phyloP scores from a whole-genome alignment of 2,329 filamentous ascomycete genomes.

The Epichloe typhina region DNA sequence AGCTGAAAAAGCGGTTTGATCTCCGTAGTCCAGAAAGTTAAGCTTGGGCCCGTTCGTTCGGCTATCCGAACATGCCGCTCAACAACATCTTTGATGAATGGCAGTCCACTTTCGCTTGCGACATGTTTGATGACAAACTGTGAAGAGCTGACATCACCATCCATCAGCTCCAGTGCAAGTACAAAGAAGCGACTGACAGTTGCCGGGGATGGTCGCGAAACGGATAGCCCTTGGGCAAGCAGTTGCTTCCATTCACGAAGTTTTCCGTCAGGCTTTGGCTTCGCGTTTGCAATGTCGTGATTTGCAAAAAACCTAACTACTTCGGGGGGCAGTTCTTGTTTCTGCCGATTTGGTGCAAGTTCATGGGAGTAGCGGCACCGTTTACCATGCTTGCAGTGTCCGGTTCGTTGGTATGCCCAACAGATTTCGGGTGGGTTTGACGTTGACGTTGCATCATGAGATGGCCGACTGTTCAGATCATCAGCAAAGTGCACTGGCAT shows the following conservation, averaged over 20 bases:
- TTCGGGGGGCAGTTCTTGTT: not conserved
- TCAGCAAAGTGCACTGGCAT: not conserved
- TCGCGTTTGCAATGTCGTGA: not conserved
- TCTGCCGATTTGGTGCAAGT: not conserved
- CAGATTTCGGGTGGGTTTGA: not conserved
- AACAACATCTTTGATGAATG: slow-evolving; percentile 14
- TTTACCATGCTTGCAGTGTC: slow-evolving; percentile 7
- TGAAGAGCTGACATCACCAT: slow-evolving; percentile 9
- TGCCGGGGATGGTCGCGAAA: not conserved
- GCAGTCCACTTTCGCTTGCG: slow-evolving; percentile 16
- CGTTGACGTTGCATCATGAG: not conserved
- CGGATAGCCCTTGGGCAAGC: not conserved
- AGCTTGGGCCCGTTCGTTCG: not conserved
- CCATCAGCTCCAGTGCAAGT: slow-evolving; percentile 11
- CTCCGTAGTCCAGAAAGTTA: slow-evolving; percentile 13
- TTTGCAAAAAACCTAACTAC: not conserved
- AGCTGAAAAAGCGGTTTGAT: slow-evolving; percentile 22
- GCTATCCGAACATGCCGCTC: slow-evolving; percentile 12
- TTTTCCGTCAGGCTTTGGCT: slow-evolving; percentile 7
- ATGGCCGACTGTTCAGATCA: not conserved
- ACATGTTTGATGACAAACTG: slow-evolving; percentile 12
- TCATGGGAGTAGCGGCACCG: slow-evolving; percentile 7
- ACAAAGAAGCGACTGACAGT: slow-evolving; percentile 8
- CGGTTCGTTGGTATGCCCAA: slow-evolving; percentile 1
- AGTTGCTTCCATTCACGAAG: slow-evolving; percentile 10